Evolutionary conservation across 305 asterid species (phyloP), one percentile per base, ranked within the genome.

Genomic region (Striga hermonthica): DNA sequence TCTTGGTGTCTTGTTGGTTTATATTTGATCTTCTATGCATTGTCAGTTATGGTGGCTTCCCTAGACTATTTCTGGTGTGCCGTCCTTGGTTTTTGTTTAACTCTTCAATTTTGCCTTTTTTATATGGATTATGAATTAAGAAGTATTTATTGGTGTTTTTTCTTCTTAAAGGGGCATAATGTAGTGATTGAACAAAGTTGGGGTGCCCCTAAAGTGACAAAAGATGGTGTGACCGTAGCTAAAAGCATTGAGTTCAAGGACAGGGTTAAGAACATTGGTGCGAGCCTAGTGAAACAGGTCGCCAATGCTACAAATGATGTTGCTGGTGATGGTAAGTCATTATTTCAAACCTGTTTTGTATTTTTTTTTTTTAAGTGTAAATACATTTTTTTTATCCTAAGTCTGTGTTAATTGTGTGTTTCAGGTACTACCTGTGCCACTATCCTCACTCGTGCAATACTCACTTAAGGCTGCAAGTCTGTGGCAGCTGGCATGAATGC

Each of bases 401-500:
- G 12, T 57, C 47, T 40, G 11, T 7, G 8, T 58, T 16, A 1
- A 16, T 58, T 35, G 0, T 54, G 59, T 57, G 6, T 53, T 75
- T 40, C 79, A 89, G 95, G 96, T 53, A 89, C 96, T 11, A 89
- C 96, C 4, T 88, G 96, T 74, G 96, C 96, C 36, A 84, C 95
- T 55, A 83, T 89, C 61, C 90, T 89, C 48, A 84, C 96, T 9
- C 84, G 88, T 7, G 95, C 95, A n/a, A 89, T 89, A 79, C 84
- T 84, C 57, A 60, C 81, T 12, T 93, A 89, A 70, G 96, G 96
- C 65, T 89, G 91, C 83, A 89, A 89, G 80, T 89, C 91, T 0
- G 93, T 89, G 13, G 95, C 95, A 55, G 93, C 96, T 53, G 96
- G 96, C 69, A 80, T 86, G 96, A 89, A 84, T 55, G 83, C 96